Percentiles rank a stretch among this genome's conserved stretches.
phyloP scores from a whole-genome alignment of 345 rosid species.

The Eutrema heterophyllum region DNA sequence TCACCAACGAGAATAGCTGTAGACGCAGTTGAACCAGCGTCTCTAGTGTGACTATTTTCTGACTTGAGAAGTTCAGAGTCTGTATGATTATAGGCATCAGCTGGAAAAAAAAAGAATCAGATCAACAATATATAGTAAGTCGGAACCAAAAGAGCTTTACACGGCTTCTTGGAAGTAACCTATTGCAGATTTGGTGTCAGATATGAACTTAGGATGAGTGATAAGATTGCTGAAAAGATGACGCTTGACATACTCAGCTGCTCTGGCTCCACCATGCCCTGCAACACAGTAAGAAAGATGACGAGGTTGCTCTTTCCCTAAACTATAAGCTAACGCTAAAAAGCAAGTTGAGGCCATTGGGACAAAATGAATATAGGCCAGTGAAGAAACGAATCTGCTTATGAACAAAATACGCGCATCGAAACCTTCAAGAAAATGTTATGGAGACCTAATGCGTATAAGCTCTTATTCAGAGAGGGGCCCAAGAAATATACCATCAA shows the following conservation, averaged over 20 bases:
- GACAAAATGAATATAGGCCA: no score
- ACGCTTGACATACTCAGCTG: conserved; percentile 94
- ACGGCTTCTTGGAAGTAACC: conserved; percentile 35
- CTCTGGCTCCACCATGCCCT: conserved; percentile 99
- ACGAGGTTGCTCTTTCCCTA: neutral
- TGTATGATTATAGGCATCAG: conserved; percentile 87
- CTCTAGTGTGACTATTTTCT: conserved; percentile 80
- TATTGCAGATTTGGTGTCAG: conserved; percentile 95
- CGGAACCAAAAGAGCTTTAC: neutral
- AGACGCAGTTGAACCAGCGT: conserved; percentile 99
- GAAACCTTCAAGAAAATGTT: neutral
- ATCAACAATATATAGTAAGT: neutral
- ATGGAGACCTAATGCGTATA: neutral
- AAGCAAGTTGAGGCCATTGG: no score
- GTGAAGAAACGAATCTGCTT: neutral
- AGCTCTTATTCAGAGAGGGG: neutral
- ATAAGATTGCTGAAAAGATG: conserved; percentile 95
- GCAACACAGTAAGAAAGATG: neutral
- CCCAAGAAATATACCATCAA: conserved; percentile 59
- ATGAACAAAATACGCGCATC: neutral
- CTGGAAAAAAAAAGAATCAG: conserved; percentile 27
- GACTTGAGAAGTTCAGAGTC: conserved; percentile 92
- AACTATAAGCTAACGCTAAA: neutral
- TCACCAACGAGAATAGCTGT: conserved; percentile 93
- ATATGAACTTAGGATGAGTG: conserved; percentile 86